Percentiles rank a stretch among this genome's conserved stretches.
phyloP scores from a whole-genome alignment of 164 flowering plant genomes.

The Vitis vinifera region ASM3070453v1 NC_081807.1:20888501-20889000 shows the following conservation, averaged over 20 bases:
- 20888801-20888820: no score
- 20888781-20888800: no score
- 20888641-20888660: slow-evolving; percentile 25
- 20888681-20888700: slow-evolving; percentile 48
- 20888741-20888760: no score
- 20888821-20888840: no score
- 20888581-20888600: slow-evolving; percentile 40
- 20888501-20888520: slow-evolving; percentile 57
- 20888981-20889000: no score
- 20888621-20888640: slow-evolving; percentile 41
- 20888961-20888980: no score
- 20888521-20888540: slow-evolving; percentile 88
- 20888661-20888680: slow-evolving; percentile 29
- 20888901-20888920: no score
- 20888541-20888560: slow-evolving; percentile 35
- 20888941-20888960: no score
- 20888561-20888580: slow-evolving; percentile 57
- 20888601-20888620: slow-evolving; percentile 38
- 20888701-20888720: neutral
- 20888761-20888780: neutral
- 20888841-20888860: no score
- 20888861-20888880: no score
- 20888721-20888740: neutral
- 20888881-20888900: no score
- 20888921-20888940: no score